phyloP scores from a whole-genome alignment of 2,329 filamentous ascomycete genomes.

The Knufia petricola region DNA sequence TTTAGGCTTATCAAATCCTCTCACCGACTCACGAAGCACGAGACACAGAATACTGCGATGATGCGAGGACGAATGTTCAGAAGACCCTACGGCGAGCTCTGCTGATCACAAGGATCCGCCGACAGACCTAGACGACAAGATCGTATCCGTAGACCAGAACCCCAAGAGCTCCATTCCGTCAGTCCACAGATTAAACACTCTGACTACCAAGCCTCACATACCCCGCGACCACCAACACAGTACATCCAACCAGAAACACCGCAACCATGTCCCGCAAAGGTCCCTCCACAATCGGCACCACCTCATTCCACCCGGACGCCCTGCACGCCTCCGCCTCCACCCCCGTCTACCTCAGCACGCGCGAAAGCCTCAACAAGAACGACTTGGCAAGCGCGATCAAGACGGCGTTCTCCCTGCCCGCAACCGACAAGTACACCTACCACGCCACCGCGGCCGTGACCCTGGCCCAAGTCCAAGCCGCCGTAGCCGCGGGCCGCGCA shows the following conservation, averaged over 20 bases:
- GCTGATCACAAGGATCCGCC: neutral
- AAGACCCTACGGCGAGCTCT: neutral
- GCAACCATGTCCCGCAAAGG: slow-evolving; percentile 5
- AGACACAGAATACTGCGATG: too few species aligned
- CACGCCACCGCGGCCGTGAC: slow-evolving; percentile 43
- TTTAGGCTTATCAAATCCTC: too few species aligned
- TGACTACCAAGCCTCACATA: too few species aligned
- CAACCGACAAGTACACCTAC: slow-evolving; percentile 40
- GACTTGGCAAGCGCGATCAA: slow-evolving; percentile 39
- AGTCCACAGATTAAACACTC: too few species aligned
- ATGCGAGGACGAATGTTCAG: neutral
- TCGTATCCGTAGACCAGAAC: too few species aligned
- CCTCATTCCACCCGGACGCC: neutral
- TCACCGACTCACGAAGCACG: too few species aligned
- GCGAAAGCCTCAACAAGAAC: slow-evolving; percentile 29
- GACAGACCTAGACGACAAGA: neutral
- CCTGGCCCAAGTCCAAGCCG: slow-evolving; percentile 40
- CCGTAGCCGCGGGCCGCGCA: slow-evolving; percentile 38
- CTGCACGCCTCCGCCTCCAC: slow-evolving; percentile 32
- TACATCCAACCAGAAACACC: too few species aligned
- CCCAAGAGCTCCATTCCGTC: too few species aligned
- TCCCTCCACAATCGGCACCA: slow-evolving; percentile 1
- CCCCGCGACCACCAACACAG: neutral
- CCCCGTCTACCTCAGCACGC: slow-evolving; percentile 29
- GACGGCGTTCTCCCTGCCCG: slow-evolving; percentile 38